These are phyloP conservation scores for Podospora pseudocomata DNA, from an alignment of 495 filamentous ascomycete species.

Conservation along the genomic window DNA sequence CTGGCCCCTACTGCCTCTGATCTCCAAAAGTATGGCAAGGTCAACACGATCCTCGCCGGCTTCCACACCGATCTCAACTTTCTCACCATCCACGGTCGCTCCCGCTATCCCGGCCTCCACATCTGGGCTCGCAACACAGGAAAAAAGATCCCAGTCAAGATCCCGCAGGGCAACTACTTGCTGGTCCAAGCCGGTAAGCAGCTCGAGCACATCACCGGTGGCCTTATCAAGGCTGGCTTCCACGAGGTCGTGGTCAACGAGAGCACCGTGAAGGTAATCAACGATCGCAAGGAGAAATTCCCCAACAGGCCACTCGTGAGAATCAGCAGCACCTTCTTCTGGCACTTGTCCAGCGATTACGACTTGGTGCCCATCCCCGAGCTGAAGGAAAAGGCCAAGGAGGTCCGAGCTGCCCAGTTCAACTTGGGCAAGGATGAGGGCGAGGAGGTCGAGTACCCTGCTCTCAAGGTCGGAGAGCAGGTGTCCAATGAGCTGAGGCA, in stretches of 20 bases:
- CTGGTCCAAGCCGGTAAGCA: constrained; percentile 54
- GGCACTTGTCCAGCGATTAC: constrained; percentile 47
- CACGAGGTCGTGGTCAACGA: constrained; percentile 54
- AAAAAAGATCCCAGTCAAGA: constrained; percentile 46
- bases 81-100: constrained; percentile 54
- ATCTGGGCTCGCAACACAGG: constrained; percentile 54
- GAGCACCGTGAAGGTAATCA: constrained; percentile 37
- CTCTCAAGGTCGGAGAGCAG: constrained; percentile 48
- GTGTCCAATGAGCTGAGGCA: constrained; percentile 43
- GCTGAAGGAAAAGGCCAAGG: constrained; percentile 35
- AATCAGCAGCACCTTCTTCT: constrained; percentile 51
- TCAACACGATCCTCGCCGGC: constrained; percentile 50
- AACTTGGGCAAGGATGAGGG: constrained; percentile 46
- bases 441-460: constrained; percentile 38
- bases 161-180: constrained; percentile 46
- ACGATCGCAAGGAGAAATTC: constrained; percentile 29
- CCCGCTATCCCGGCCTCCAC: constrained; percentile 51
- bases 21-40: constrained; percentile 43
- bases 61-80: constrained; percentile 56
- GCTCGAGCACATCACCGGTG: constrained; percentile 50
- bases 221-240: constrained; percentile 51
- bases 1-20: constrained; percentile 51
- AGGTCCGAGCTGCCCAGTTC: constrained; percentile 39
- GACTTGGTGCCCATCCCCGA: constrained; percentile 43
- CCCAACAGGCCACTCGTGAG: constrained; percentile 45